Percentiles rank a stretch among this genome's conserved stretches.
phyloP scores from a whole-genome alignment of 2,329 filamentous ascomycete species.

The Monilinia aucupariae region DNA sequence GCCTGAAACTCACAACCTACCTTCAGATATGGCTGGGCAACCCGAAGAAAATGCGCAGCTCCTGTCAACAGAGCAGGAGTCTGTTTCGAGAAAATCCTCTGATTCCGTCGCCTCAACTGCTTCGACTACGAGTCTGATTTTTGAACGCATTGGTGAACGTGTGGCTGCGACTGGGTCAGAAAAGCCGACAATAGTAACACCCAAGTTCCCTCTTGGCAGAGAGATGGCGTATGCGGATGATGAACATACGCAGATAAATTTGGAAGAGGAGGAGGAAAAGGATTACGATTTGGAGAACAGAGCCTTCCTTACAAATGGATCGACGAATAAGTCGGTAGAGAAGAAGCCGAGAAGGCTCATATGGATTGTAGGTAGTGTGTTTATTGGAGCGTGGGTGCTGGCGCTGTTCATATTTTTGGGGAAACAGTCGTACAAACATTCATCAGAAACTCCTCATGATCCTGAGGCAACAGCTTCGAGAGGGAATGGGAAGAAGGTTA shows the following conservation, averaged over 20 bases:
- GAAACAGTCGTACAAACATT: slow-evolving; percentile 59
- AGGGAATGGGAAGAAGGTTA: slow-evolving; percentile 66
- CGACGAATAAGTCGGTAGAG: slow-evolving; percentile 51
- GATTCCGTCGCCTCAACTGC: slow-evolving; percentile 60
- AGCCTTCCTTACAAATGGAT: slow-evolving; percentile 35
- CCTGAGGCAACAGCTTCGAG: slow-evolving; percentile 57
- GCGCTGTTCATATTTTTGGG: slow-evolving; percentile 63
- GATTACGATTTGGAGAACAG: slow-evolving; percentile 46
- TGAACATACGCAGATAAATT: slow-evolving; percentile 21
- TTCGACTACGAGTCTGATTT: slow-evolving; percentile 78
- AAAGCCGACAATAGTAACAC: slow-evolving; percentile 29
- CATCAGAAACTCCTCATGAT: slow-evolving; percentile 60
- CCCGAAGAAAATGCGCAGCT: slow-evolving; percentile 31
- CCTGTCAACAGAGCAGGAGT: slow-evolving; percentile 24
- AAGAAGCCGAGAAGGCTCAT: slow-evolving; percentile 52
- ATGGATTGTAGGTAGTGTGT: slow-evolving; percentile 54
- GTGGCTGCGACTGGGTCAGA: slow-evolving; percentile 21
- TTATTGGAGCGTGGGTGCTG: slow-evolving; percentile 62
- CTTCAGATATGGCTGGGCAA: slow-evolving; percentile 30
- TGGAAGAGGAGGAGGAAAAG: slow-evolving; percentile 33
- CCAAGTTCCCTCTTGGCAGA: slow-evolving; percentile 29
- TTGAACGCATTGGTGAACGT: slow-evolving; percentile 65
- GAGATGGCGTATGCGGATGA: slow-evolving; percentile 31
- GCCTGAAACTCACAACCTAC: slow-evolving; percentile 22
- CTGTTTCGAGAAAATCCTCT: slow-evolving; percentile 26